Evolutionary conservation across 2,329 filamentous ascomycete genomes (phyloP).

Genomic region (Thermoascus crustaceus): DNA sequence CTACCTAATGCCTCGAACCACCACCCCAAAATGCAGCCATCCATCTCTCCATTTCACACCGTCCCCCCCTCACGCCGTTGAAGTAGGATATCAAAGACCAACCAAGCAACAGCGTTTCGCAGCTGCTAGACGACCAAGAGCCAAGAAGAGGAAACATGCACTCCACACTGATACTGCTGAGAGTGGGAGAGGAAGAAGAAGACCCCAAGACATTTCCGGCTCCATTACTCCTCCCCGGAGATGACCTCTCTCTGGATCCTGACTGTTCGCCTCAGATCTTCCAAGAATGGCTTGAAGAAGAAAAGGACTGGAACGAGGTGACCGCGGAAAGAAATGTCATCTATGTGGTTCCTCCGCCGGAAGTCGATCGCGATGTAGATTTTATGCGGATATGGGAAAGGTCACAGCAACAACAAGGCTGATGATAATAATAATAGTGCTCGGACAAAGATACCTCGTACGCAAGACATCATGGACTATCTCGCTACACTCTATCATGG

Average conservation of each 20-base stretch:
- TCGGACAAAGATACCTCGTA: conserved; percentile 9
- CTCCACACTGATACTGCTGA: no score
- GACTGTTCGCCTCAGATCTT: conserved; percentile 46
- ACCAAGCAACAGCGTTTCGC: no score
- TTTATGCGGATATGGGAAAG: conserved; percentile 40
- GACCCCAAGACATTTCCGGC: conserved; percentile 55
- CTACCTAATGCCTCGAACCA: no score
- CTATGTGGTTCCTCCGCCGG: conserved; percentile 46
- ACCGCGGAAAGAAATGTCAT: conserved; percentile 41
- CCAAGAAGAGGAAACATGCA: no score
- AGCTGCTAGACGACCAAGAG: no score
- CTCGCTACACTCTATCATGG: conserved; percentile 48
- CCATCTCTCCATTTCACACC: no score
- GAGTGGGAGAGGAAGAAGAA: no score
- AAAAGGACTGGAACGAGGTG: conserved; percentile 44
- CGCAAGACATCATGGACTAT: conserved; percentile 34
- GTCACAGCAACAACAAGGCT: conserved; percentile 14
- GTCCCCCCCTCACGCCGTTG: no score
- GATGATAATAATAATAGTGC: neutral
- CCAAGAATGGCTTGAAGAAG: conserved; percentile 41
- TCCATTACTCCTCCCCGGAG: conserved; percentile 52
- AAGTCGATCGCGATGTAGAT: conserved; percentile 26
- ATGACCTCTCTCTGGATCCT: conserved; percentile 50
- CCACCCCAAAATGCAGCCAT: no score
- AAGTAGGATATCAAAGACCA: no score